Evolutionary conservation across 768 basidiomycete genomes (phyloP), one percentile per base, ranked within the genome.

Genomic region (Mycena kentingensis): DNA sequence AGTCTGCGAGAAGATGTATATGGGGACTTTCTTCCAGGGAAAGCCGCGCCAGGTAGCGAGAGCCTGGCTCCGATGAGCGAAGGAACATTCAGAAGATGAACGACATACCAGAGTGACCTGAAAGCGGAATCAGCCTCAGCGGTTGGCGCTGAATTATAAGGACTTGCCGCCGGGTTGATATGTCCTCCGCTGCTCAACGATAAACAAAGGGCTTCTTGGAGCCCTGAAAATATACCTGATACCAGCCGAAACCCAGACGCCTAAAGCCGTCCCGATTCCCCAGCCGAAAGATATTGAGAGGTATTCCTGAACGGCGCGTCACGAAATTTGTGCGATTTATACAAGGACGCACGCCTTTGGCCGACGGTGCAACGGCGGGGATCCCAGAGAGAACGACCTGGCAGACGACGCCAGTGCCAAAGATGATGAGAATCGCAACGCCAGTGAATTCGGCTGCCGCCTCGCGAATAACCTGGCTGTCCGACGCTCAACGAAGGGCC

Each of bases 11-110:
- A 77, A 58, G 51, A 83, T 71, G 63, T 79, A 85, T 11, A 8
- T 66, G 0, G 83, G 84, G 0, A 82, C 84, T 57, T 85, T 85
- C 52, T 72, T 71, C 77, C 78, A 78, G 2, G 83, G 80, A 65
- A 85, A 84, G 49, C 66, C 68, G 52, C 83, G 79, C 63, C 78
- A 73, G 12, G 76, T 67, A 5, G 78, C 79, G 36, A 82, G 52
- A 15, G 77, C 73, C 55, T 2, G 16, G n/a, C 24, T 45, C 26
- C 46, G 51, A 29, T 26, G 50, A 45, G 5, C 6, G 27, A 59
- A 41, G 27, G 43, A 42, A n/a, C 47, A 54, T n/a, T n/a, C 8
- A 25, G 13, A 18, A 21, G 50, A 38, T 22, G 32, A 54, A 18
- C 42, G 25, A 64, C 46, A 45, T 67, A 67, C 49, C 62, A 70